phyloP scores from a whole-genome alignment of 2,329 filamentous ascomycete genomes.

The Alternaria brassicae region DNA sequence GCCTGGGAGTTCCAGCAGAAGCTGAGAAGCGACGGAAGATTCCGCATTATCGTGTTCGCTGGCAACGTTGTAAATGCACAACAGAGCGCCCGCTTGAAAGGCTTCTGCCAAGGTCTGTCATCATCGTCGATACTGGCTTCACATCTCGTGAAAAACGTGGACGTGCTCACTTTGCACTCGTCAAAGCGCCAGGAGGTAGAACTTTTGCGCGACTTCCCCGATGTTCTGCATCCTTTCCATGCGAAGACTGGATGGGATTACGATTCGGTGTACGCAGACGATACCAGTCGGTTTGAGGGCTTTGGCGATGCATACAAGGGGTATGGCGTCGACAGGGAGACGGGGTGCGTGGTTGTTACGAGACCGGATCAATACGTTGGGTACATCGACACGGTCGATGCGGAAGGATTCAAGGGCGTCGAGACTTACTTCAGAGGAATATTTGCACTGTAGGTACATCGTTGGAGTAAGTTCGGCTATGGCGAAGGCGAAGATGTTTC shows the following conservation, averaged over 20 bases:
- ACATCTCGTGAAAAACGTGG: slow-evolving; percentile 61
- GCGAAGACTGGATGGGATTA: slow-evolving; percentile 50
- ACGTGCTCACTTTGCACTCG: slow-evolving; percentile 68
- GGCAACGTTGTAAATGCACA: slow-evolving; percentile 60
- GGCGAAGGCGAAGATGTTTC: neutral
- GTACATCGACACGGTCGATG: slow-evolving; percentile 50
- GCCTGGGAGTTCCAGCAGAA: slow-evolving; percentile 67
- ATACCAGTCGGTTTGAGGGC: slow-evolving; percentile 54
- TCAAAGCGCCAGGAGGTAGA: slow-evolving; percentile 57
- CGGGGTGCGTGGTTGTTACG: slow-evolving; percentile 66
- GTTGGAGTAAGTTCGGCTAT: neutral
- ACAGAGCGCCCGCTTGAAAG: slow-evolving; percentile 57
- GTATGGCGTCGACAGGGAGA: slow-evolving; percentile 64
- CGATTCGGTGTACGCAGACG: slow-evolving; percentile 57
- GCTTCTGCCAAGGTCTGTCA: slow-evolving; percentile 57
- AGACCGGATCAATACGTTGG: slow-evolving; percentile 73
- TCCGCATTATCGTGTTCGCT: slow-evolving; percentile 67
- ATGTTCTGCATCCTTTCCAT: slow-evolving; percentile 55
- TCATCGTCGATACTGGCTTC: slow-evolving; percentile 53
- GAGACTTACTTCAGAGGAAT: slow-evolving; percentile 45
- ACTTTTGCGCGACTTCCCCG: slow-evolving; percentile 52
- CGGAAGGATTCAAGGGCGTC: slow-evolving; percentile 36
- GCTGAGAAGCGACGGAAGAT: slow-evolving; percentile 65
- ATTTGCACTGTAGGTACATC: slow-evolving; percentile 20
- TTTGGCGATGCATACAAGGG: slow-evolving; percentile 59